These are phyloP conservation scores for Nephelium lappaceum DNA, from an alignment of 345 rosid genomes.

Conservation along the genomic window DNA sequence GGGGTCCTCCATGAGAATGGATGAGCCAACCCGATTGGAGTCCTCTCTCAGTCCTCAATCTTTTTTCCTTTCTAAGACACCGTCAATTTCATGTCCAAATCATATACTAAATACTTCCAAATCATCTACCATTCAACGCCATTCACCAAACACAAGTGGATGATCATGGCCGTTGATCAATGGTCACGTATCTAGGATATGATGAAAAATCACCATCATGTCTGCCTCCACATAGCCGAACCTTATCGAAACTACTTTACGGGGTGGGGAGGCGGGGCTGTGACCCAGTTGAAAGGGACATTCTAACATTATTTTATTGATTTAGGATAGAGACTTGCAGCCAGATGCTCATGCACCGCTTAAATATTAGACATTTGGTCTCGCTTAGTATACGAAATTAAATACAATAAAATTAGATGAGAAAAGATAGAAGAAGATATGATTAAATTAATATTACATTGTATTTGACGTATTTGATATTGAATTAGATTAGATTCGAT, in stretches of 20 bases:
- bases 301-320: not conserved
- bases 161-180: not conserved
- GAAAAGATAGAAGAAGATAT: no score
- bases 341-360: not conserved
- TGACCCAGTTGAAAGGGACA: not conserved
- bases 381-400: no score
- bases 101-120: not conserved
- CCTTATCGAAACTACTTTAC: not conserved
- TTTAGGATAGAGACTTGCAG: not conserved
- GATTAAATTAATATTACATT: no score
- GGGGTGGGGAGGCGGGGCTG: not conserved
- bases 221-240: conserved; percentile 20
- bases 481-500: no score
- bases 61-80: not conserved
- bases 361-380: no score
- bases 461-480: no score
- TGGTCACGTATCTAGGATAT: not conserved
- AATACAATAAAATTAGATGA: no score
- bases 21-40: no score
- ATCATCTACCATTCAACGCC: not conserved
- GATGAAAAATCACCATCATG: not conserved
- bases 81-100: not conserved
- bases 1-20: not conserved
- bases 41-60: no score
- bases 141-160: no score